A percentile compares a stretch with the other conserved stretches of the same genome.
These are phyloP conservation scores for Colletotrichum lini DNA, from an alignment of 2,329 filamentous ascomycete species.

Conservation along the genomic window DNA sequence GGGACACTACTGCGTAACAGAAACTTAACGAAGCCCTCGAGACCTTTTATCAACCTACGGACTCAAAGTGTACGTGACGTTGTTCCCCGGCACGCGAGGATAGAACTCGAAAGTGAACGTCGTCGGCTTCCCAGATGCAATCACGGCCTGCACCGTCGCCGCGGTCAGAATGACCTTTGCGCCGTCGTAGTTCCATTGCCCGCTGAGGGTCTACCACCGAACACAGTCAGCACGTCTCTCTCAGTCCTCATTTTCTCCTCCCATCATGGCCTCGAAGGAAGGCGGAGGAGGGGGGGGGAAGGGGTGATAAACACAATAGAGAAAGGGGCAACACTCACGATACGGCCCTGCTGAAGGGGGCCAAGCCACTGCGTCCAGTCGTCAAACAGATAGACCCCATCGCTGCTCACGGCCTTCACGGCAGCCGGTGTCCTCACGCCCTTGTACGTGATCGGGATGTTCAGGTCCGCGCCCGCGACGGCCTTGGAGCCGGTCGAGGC, in stretches of 20 bases:
- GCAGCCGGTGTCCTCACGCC: slow-evolving; percentile 66
- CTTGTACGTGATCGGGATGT: slow-evolving; percentile 66
- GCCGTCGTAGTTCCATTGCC: slow-evolving; percentile 67
- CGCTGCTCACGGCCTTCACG: slow-evolving; percentile 63
- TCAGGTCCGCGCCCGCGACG: slow-evolving; percentile 52
- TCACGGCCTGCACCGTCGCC: slow-evolving; percentile 61
- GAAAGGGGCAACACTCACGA: slow-evolving; percentile 46
- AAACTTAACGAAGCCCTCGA: neutral
- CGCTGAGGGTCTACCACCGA: slow-evolving; percentile 57
- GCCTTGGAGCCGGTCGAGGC: slow-evolving; percentile 40
- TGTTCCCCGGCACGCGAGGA: slow-evolving; percentile 64
- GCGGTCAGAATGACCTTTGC: slow-evolving; percentile 62
- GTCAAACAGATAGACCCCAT: slow-evolving; percentile 67
- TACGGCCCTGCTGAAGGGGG: slow-evolving; percentile 64
- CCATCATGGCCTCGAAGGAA: too few relatives aligned
- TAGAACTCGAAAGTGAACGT: slow-evolving; percentile 70
- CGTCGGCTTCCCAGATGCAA: slow-evolving; percentile 58
- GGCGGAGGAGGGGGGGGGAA: too few relatives aligned
- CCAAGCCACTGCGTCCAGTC: slow-evolving; percentile 69
- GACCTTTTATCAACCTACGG: neutral
- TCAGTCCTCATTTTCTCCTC: neutral
- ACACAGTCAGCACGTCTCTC: slow-evolving; percentile 9
- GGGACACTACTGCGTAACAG: too few relatives aligned
- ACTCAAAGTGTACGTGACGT: slow-evolving; percentile 58
- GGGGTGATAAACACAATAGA: neutral